These are phyloP conservation scores for Acacia acuminata DNA, from an alignment of 306 rosid genomes.

Conservation along the genomic window DNA sequence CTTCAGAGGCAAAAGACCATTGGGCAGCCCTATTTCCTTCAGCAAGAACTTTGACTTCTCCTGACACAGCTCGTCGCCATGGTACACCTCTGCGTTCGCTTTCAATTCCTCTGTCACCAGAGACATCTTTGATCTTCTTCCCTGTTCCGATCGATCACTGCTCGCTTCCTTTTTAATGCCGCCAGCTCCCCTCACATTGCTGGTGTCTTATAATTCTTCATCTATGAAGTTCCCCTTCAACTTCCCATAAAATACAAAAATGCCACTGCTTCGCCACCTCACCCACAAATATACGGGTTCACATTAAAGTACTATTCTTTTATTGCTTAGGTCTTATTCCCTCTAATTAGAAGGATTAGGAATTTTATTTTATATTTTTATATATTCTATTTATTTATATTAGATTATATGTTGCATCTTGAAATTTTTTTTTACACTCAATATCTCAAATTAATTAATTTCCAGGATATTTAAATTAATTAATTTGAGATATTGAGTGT, in stretches of 20 bases:
- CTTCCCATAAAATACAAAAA: conserved; percentile 13
- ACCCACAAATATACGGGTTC: neutral
- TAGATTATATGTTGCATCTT: too few species aligned
- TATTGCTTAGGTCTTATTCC: too few species aligned
- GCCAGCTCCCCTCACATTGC: neutral
- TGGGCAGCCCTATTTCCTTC: conserved; percentile 65
- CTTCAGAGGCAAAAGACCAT: conserved; percentile 75
- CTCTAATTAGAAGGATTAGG: too few species aligned
- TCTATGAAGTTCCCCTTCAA: conserved; percentile 39
- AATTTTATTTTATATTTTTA: too few species aligned
- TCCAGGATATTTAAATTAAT: too few species aligned
- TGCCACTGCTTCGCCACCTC: conserved; percentile 31
- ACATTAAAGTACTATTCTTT: too few species aligned
- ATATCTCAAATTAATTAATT: too few species aligned
- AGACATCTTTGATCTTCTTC: conserved; percentile 45
- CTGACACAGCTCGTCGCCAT: conserved; percentile 70
- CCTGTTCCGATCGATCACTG: neutral
- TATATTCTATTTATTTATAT: too few species aligned
- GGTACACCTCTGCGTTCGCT: conserved; percentile 72
- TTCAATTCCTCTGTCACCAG: conserved; percentile 51
- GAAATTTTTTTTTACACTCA: too few species aligned
- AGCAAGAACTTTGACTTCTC: conserved; percentile 61
- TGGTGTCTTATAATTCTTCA: conserved; percentile 36
- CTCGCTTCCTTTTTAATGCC: neutral
- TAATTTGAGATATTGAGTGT: too few species aligned